These are phyloP conservation scores for Epichloe uncinata DNA, from an alignment of 2,329 filamentous ascomycete species.

Conservation along the genomic window DNA sequence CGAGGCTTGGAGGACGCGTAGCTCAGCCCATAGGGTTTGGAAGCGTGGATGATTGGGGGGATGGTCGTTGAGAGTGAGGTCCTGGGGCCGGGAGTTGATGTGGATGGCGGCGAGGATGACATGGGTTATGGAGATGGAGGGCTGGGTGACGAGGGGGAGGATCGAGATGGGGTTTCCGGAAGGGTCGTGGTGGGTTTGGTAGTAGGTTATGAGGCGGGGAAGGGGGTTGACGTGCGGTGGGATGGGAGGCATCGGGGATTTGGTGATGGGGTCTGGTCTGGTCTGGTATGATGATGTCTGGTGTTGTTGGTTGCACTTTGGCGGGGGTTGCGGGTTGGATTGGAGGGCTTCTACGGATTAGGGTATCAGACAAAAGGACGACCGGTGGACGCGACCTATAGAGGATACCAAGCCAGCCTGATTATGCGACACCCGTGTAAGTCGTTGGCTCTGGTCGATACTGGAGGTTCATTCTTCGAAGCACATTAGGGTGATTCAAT, in stretches of 20 bases:
- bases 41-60: conserved; percentile 55
- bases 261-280: conserved; percentile 12
- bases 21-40: conserved; percentile 65
- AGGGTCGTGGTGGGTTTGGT: conserved; percentile 39
- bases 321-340: too few relatives aligned
- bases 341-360: too few relatives aligned
- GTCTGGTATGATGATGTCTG: neutral
- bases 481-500: too few relatives aligned
- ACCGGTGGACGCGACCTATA: too few relatives aligned
- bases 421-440: too few relatives aligned
- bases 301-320: too few relatives aligned
- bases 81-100: conserved; percentile 52
- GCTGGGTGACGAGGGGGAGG: conserved; percentile 35
- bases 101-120: conserved; percentile 80
- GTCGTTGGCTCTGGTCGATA: too few relatives aligned
- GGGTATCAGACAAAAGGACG: too few relatives aligned
- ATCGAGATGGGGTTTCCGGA: conserved; percentile 34
- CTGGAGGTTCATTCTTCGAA: too few relatives aligned
- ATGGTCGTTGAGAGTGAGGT: conserved; percentile 71
- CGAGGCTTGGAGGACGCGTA: conserved; percentile 53
- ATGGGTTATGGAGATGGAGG: conserved; percentile 51
- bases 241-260: conserved; percentile 20
- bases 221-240: conserved; percentile 16
- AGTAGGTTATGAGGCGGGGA: conserved; percentile 38
- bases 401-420: too few relatives aligned